These are phyloP conservation scores for Phoenix roebelenii DNA, from an alignment of 176 grass and related monocot genomes.

Conservation along the genomic window DNA sequence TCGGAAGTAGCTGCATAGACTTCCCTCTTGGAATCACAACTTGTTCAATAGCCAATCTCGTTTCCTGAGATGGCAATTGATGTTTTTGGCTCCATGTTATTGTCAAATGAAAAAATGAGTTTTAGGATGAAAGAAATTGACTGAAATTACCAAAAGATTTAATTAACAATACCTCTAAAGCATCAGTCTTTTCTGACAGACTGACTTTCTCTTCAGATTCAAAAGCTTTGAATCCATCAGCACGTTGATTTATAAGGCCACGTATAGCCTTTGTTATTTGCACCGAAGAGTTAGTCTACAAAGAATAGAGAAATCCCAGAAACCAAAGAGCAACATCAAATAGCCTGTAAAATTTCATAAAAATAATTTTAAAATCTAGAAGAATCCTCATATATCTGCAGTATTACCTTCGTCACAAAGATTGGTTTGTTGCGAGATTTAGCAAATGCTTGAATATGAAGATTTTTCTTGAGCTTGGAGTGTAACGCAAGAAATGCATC, in stretches of 20 bases:
- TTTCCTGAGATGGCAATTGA: slow-evolving; percentile 33
- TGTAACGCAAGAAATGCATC: slow-evolving; percentile 66
- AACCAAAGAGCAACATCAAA: slow-evolving; percentile 2
- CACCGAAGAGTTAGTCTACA: slow-evolving; percentile 54
- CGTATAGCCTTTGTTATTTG: slow-evolving; percentile 60
- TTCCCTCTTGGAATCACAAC: slow-evolving; percentile 67
- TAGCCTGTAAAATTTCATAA: background rate
- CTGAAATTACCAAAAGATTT: too few species aligned
- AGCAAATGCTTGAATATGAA: slow-evolving; percentile 57
- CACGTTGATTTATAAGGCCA: slow-evolving; percentile 42
- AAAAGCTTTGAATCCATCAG: slow-evolving; percentile 27
- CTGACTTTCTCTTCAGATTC: slow-evolving; percentile 27
- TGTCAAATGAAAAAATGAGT: too few species aligned
- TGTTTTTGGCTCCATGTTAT: too few species aligned
- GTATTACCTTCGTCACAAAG: slow-evolving; percentile 70
- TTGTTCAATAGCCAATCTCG: slow-evolving; percentile 72
- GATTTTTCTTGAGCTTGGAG: slow-evolving; percentile 78
- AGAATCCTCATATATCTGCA: background rate
- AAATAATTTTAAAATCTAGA: background rate
- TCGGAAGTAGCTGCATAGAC: slow-evolving; percentile 44
- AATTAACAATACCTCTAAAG: slow-evolving; percentile 49
- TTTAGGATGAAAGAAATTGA: too few species aligned
- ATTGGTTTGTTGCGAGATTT: slow-evolving; percentile 57
- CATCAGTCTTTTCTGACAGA: slow-evolving; percentile 59
- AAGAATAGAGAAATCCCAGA: background rate